These are phyloP conservation scores for Boletus rubroflammeus DNA, from an alignment of 768 basidiomycete genomes.

Conservation along the genomic window DNA sequence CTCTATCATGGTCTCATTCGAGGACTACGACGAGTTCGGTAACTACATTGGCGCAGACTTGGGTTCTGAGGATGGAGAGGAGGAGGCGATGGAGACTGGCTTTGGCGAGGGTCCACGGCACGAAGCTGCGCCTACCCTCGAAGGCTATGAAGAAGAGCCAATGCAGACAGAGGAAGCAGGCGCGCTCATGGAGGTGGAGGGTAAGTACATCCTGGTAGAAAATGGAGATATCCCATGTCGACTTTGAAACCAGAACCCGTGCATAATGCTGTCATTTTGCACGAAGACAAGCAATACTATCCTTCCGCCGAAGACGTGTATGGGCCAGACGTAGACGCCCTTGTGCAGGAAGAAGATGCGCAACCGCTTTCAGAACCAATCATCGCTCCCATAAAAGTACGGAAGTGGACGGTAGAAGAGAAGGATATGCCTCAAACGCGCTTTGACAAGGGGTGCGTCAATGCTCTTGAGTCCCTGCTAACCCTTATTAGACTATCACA, in stretches of 20 bases:
- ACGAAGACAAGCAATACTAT: conserved; percentile 99
- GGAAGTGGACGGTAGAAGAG: conserved; percentile 93
- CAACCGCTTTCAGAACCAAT: conserved; percentile 95
- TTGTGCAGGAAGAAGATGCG: conserved; percentile 98
- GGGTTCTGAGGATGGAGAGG: conserved; percentile 72
- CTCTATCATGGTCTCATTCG: conserved; percentile 49
- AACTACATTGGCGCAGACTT: conserved; percentile 97
- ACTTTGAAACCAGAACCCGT: conserved; percentile 52
- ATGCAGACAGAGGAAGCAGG: conserved; percentile 53
- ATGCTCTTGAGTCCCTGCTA: neutral
- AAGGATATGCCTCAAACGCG: conserved; percentile 94
- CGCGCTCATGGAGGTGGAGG: conserved; percentile 84
- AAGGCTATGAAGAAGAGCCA: conserved; percentile 78
- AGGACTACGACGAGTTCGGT: conserved; percentile 92
- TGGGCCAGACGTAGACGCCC: conserved; percentile 88
- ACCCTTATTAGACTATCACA: conserved; percentile 8
- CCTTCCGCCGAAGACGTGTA: conserved; percentile 90
- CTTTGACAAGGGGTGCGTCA: conserved; percentile 89
- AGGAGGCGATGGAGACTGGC: conserved; percentile 51
- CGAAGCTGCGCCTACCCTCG: conserved; percentile 55
- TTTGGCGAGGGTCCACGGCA: conserved; percentile 38
- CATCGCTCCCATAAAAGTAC: conserved; percentile 89
- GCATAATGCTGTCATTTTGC: conserved; percentile 82
- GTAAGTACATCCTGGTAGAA: conserved; percentile 37
- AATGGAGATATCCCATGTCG: neutral